These are phyloP conservation scores for Colletotrichum sp. DNA, from an alignment of 2,329 filamentous ascomycete species.

Conservation along the genomic window DNA sequence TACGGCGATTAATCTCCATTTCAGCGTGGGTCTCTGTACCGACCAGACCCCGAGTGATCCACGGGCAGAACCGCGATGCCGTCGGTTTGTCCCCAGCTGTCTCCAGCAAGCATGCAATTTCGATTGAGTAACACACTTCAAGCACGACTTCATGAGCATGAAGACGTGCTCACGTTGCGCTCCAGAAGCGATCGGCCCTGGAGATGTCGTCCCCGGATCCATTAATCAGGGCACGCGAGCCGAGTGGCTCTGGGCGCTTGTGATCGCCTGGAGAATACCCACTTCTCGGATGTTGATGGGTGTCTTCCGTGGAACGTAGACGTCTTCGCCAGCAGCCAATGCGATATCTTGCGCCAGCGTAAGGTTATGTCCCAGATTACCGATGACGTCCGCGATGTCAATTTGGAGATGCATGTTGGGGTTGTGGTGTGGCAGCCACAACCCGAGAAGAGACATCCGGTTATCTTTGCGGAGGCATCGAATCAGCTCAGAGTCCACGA, in stretches of 20 bases:
- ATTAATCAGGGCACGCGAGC: background rate
- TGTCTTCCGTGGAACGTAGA: background rate
- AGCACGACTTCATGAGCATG: background rate
- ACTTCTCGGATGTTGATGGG: background rate
- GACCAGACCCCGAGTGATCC: background rate
- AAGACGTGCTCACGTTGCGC: constrained; percentile 6
- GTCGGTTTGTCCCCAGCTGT: background rate
- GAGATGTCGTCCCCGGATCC: background rate
- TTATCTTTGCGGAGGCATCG: background rate
- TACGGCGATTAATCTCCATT: background rate
- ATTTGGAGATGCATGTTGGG: background rate
- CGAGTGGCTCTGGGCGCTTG: background rate
- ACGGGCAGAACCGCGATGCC: background rate
- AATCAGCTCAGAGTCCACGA: background rate
- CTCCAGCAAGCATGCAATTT: background rate
- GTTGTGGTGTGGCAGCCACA: background rate
- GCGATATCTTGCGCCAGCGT: background rate
- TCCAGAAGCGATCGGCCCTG: background rate
- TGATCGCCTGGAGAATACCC: background rate
- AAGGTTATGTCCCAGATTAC: background rate
- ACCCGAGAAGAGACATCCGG: background rate
- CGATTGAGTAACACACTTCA: background rate
- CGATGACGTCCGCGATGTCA: constrained; percentile 7
- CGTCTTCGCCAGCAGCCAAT: background rate
- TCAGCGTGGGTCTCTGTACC: background rate